Percentiles rank a stretch among this genome's conserved stretches.
These are phyloP conservation scores for Penicillium sp. DNA, from an alignment of 2,329 filamentous ascomycete species.

Conservation along the genomic window DNA sequence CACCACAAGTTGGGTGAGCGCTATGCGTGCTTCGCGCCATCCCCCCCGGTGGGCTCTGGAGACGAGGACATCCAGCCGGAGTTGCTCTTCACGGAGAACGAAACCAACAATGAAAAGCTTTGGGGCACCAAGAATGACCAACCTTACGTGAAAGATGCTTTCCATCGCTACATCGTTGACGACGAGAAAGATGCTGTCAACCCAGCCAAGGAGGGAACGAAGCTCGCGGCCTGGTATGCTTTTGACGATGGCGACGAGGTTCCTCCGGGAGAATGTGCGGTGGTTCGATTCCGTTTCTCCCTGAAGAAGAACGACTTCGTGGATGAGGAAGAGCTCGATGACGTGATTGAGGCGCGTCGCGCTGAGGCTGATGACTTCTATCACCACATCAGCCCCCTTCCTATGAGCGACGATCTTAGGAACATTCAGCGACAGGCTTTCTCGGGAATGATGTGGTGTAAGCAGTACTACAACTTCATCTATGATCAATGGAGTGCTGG, in stretches of 20 bases:
- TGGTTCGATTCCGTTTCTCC: conserved; percentile 88
- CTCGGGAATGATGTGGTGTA: conserved; percentile 97
- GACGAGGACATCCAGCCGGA: conserved; percentile 82
- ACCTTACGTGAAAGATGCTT: conserved; percentile 90
- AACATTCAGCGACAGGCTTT: conserved; percentile 95
- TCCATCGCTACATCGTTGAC: conserved; percentile 84
- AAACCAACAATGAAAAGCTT: conserved; percentile 79
- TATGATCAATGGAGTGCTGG: conserved; percentile 99
- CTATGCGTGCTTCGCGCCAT: conserved; percentile 83
- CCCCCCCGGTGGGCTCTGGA: conserved; percentile 76
- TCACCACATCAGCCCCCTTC: conserved; percentile 85
- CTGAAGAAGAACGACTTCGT: conserved; percentile 73
- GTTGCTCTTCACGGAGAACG: conserved; percentile 91
- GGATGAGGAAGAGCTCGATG: conserved; percentile 89
- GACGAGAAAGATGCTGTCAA: conserved; percentile 80
- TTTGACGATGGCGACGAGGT: conserved; percentile 91
- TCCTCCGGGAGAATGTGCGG: conserved; percentile 85
- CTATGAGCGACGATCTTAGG: conserved; percentile 88
- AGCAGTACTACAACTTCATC: conserved; percentile 94
- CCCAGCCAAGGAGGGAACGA: conserved; percentile 76
- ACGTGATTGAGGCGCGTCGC: conserved; percentile 80
- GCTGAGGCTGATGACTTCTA: conserved; percentile 97
- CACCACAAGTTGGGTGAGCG: conserved; percentile 80
- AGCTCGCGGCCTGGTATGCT: conserved; percentile 85
- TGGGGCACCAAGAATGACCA: conserved; percentile 78